A percentile compares a stretch with the other conserved stretches of the same genome.
phyloP scores from a whole-genome alignment of 2,329 filamentous ascomycete genomes.

The Ophiosphaerella narmari region DNA sequence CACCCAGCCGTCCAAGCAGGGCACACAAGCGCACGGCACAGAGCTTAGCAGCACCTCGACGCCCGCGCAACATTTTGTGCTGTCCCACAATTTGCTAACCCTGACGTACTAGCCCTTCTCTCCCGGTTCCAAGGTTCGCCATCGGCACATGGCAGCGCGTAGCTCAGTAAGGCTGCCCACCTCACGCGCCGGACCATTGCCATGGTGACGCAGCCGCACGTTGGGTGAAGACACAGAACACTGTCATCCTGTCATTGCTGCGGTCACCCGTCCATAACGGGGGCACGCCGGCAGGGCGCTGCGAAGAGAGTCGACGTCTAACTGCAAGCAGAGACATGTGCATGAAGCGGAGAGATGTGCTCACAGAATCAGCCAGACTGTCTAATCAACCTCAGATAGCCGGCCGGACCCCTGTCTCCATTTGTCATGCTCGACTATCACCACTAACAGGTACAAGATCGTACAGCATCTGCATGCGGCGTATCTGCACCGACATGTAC shows the following conservation, averaged over 20 bases:
- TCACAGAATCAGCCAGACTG: neutral
- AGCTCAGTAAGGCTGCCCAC: neutral
- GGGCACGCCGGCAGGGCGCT: too few species aligned
- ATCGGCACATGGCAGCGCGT: neutral
- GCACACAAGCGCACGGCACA: slow-evolving; percentile 7
- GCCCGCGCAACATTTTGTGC: slow-evolving; percentile 4
- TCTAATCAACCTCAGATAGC: too few species aligned
- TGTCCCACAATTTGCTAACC: slow-evolving; percentile 6
- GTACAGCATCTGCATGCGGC: neutral
- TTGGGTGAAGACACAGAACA: neutral
- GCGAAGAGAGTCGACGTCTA: neutral
- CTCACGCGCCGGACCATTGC: neutral
- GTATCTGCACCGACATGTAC: neutral
- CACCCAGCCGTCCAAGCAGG: slow-evolving; percentile 1
- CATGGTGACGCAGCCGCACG: neutral
- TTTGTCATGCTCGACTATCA: slow-evolving; percentile 1
- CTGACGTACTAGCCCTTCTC: slow-evolving; percentile 5
- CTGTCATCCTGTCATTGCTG: too few species aligned
- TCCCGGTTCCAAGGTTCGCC: slow-evolving; percentile 3
- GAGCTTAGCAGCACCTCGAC: slow-evolving; percentile 5
- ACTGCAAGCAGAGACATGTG: neutral
- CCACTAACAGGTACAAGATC: neutral
- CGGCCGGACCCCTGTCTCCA: neutral
- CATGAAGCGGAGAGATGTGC: neutral
- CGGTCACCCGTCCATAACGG: neutral